Evolutionary conservation across 1,284 basidiomycete genomes (phyloP), one percentile per base, ranked within the genome.

Genomic region (Ustilago trichophora): DNA sequence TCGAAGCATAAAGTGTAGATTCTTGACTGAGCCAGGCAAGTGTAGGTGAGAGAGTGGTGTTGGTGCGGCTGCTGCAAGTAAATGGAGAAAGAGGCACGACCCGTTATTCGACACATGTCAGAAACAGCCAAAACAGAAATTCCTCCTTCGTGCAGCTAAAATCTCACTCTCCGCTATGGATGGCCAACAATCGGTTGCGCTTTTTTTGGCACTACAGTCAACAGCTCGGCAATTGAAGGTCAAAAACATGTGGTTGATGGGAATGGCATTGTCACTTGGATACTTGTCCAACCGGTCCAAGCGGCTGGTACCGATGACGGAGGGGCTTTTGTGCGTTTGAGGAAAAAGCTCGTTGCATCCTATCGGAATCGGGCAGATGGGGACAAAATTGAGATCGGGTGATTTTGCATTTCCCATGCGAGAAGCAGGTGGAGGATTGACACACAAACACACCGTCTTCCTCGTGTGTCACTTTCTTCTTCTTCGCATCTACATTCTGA

Each of bases 31-130:
- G 46, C 27, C 21, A 26, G 35, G 44, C 26, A 47, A 27, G 19
- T 9, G 5, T 40, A 18, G 12, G 11, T 32, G 40, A 26, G 12
- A 22, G 19, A 12, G 27, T 29, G 15, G 25, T 37, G 22, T 16
- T 26, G 37, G 43, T 35, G 21, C 21, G 24, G 35, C 50, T 38
- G 15, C 9, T 41, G 15, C 12, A 37, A 35, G 35, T 4, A 3
- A 16, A 9, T 19, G 21, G 15, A 12, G 7, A 34, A 27, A 15
- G 18, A 31, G 19, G 24, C 19, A n/a, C 8, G 26, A 36, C 48
- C 59, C 59, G 59, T 46, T 63, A 52, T 43, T 63, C 52, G 59
- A 63, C 59, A 63, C 59, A 63, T 63, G 59, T 63, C 59, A 63
- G 45, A 62, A 62, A 62, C 27, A 29, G 27, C 7, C 27, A 41